Base-by-base conservation (phyloP, 768 basidiomycete genomes). In the Suillus brevipes region DNA sequence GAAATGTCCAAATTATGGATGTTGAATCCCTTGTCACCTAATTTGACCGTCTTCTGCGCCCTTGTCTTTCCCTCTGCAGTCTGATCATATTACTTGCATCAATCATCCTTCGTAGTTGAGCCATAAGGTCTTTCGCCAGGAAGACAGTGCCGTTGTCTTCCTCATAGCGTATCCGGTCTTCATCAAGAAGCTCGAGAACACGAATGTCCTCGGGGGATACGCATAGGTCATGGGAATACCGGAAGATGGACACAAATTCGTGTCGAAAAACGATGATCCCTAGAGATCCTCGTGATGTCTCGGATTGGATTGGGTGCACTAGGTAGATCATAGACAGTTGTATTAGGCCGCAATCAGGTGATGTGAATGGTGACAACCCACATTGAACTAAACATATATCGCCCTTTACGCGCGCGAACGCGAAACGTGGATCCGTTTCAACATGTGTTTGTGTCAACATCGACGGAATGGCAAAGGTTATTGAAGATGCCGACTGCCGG, bases 211-310 rank as follows among this genome's bases (percentile, higher is more conserved):
- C 67, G 12, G 75, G 73, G 40, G 69, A 70, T 0, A 77, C 59
- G 23, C 85, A 81, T 2, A 80, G 68, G 14, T 85, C 83, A 66
- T 88, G 83, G 1, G 75, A 75, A 63, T 85, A 83, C 45, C 87
- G 85, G 69, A 88, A 89, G 60, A 89, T 89, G 67, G 84, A 84
- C 73, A 84, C 84, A 67, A 87, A 87, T 73, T 88, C 87, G 70
- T 88, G 86, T 20, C 71, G 68, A 64, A 77, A 77, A 60, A 77
- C 47, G 37, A 72, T 66, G 1, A 78, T 60, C 38, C 72, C 69
- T 25, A 76, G 61, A n/a, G 1, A 67, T 59, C 2, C 65, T 64
- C 4, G 66, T 70, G 4, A 67, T 16, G 49, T 72, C 70, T 8
- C 61, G 31, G 34, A 49, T 57, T 45, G 49, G 18, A 64, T 25